A percentile compares a stretch with the other conserved stretches of the same genome.
phyloP scores from a whole-genome alignment of 495 filamentous ascomycete genomes.

The Hyphodiscus hymeniophilus region DNA sequence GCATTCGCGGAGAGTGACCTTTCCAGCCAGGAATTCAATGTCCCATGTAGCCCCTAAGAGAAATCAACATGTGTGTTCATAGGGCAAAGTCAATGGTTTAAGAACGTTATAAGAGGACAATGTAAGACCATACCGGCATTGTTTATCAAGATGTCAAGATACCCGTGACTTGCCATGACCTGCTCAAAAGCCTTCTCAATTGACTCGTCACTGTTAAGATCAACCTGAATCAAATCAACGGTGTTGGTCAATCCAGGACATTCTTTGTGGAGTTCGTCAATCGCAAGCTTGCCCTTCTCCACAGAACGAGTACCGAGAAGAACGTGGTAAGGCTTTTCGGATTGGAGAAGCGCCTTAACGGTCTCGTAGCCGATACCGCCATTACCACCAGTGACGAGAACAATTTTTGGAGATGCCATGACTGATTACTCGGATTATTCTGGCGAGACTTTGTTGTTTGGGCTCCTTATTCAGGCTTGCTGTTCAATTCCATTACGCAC shows the following conservation, averaged over 20 bases:
- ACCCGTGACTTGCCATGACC: slow-evolving; percentile 26
- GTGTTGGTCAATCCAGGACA: slow-evolving; percentile 31
- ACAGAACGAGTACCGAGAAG: slow-evolving; percentile 36
- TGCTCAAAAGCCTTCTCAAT: slow-evolving; percentile 31
- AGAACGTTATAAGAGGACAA: background rate
- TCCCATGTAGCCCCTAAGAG: slow-evolving; percentile 19
- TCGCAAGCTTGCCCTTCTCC: slow-evolving; percentile 36
- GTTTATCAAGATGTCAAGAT: slow-evolving; percentile 49
- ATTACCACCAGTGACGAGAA: slow-evolving; percentile 35
- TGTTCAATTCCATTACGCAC: no score
- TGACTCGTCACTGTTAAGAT: slow-evolving; percentile 38
- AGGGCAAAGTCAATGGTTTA: slow-evolving; percentile 18
- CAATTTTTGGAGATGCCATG: slow-evolving; percentile 24
- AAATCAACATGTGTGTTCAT: slow-evolving; percentile 2
- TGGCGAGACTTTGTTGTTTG: no score
- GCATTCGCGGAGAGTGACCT: slow-evolving; percentile 29
- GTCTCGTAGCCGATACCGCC: slow-evolving; percentile 40
- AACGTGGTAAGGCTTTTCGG: slow-evolving; percentile 37
- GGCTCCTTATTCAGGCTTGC: no score
- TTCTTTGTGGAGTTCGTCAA: slow-evolving; percentile 26
- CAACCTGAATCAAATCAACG: slow-evolving; percentile 35
- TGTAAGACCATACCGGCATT: slow-evolving; percentile 40
- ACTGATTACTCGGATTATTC: background rate
- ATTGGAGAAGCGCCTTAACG: slow-evolving; percentile 35
- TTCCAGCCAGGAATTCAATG: slow-evolving; percentile 2